Evolutionary conservation across 2,329 filamentous ascomycete genomes (phyloP).

Genomic region (Botrytis fabae): DNA sequence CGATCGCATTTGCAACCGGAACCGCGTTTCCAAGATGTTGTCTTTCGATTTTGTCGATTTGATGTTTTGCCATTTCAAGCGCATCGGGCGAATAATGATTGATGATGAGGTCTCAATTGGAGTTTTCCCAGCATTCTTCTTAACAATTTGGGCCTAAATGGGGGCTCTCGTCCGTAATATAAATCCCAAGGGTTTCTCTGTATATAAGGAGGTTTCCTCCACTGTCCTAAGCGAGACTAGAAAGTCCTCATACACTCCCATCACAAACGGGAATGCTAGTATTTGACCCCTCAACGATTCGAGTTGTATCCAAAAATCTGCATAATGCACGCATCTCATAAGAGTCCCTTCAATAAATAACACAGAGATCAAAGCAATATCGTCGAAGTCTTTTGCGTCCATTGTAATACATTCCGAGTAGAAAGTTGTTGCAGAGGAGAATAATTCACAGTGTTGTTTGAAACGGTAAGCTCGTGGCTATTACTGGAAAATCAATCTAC

Average conservation of each 20-base stretch:
- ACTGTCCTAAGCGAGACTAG: not conserved
- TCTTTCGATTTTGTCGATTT: not conserved
- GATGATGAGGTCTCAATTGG: not conserved
- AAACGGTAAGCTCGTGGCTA: not conserved
- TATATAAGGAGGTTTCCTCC: not conserved
- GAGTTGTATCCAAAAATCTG: constrained; percentile 2
- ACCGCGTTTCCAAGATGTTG: not conserved
- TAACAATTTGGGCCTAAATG: not conserved
- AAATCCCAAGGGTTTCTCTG: not conserved
- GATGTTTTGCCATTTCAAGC: not conserved
- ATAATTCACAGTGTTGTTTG: not conserved
- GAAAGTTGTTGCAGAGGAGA: not conserved
- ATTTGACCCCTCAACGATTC: not conserved
- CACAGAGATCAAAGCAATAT: not conserved
- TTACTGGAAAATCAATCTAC: not conserved
- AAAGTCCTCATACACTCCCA: not conserved
- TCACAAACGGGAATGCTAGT: not conserved
- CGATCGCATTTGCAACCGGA: not conserved
- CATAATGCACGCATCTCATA: not conserved
- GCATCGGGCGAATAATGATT: not conserved
- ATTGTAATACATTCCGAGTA: not conserved
- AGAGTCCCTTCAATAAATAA: not conserved
- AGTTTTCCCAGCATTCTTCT: not conserved
- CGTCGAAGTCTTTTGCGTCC: not conserved
- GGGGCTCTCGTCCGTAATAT: not conserved